phyloP scores from a whole-genome alignment of 106 monocot genomes.

The Vanilla planifolia region DNA sequence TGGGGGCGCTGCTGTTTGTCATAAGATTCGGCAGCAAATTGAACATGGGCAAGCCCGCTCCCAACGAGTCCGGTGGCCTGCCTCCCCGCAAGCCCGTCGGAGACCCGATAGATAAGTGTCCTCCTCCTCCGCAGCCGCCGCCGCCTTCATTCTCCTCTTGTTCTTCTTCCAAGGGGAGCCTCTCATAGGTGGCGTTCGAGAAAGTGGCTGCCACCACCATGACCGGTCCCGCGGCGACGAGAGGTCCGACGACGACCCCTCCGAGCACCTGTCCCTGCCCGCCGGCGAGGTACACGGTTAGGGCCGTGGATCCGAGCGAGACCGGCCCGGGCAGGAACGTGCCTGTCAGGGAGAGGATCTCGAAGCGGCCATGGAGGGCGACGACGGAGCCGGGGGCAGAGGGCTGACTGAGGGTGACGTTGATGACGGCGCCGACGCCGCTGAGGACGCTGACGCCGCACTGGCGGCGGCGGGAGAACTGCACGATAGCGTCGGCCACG shows the following conservation, averaged over 20 bases:
- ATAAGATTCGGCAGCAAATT: constrained; percentile 14
- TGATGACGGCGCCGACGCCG: constrained; percentile 8
- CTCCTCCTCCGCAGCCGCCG: not conserved
- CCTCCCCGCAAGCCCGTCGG: not conserved
- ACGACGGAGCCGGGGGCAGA: constrained; percentile 1
- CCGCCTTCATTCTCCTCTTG: not conserved
- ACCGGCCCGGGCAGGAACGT: constrained; percentile 20
- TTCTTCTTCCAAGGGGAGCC: constrained; percentile 20
- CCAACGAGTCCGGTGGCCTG: constrained; percentile 7
- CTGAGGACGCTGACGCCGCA: constrained; percentile 21
- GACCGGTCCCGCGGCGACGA: constrained; percentile 17
- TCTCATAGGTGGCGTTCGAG: constrained; percentile 17
- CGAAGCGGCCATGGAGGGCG: constrained; percentile 7
- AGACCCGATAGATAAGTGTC: not conserved
- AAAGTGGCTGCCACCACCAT: constrained; percentile 21
- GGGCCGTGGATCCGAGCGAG: constrained; percentile 15
- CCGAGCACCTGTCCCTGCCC: constrained; percentile 40
- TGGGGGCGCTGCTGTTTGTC: constrained; percentile 8
- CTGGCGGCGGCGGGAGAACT: constrained; percentile 17
- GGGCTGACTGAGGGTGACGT: constrained; percentile 3
- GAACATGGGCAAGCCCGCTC: constrained; percentile 8
- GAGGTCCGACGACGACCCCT: constrained; percentile 21
- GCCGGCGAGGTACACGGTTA: constrained; percentile 28
- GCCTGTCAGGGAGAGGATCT: constrained; percentile 3
- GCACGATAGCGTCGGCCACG: constrained; percentile 5